Conservation (phyloP, 163 green algal genomes). For the Scenedesmus sp. region DNA sequence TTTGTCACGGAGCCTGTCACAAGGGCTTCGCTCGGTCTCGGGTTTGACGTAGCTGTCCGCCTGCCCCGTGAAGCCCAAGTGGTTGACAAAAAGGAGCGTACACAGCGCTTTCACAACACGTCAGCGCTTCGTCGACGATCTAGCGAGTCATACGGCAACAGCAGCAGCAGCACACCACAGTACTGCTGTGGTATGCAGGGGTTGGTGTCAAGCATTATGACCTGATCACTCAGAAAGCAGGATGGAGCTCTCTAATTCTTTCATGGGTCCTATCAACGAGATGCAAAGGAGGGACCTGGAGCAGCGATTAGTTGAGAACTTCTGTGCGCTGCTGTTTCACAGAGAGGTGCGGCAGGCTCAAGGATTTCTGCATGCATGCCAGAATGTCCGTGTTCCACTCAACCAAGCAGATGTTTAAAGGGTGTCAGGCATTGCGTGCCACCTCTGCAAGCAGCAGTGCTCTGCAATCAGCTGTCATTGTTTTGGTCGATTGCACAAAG, state of each 20-base stretch:
- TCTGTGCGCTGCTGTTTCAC: constrained; percentile 55
- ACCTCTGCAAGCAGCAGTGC: not conserved
- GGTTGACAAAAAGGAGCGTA: not conserved
- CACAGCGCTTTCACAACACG: not conserved
- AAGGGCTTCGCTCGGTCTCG: not conserved
- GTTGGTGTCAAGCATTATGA: not conserved
- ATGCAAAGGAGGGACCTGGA: constrained; percentile 16
- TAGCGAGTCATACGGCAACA: not conserved
- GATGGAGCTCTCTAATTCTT: not conserved
- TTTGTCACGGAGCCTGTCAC: not conserved
- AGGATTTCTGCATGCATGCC: not conserved
- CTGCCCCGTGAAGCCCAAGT: not conserved
- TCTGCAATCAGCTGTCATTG: not conserved
- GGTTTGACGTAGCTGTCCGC: not conserved
- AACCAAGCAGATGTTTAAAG: not conserved
- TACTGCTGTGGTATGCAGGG: not conserved
- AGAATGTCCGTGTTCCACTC: not conserved
- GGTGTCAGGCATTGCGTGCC: not conserved
- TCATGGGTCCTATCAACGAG: constrained; percentile 26
- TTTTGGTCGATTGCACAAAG: too few species aligned
- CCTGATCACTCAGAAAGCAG: not conserved
- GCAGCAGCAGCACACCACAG: not conserved
- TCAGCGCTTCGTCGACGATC: not conserved
- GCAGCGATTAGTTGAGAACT: constrained; percentile 47
- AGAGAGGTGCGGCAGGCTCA: constrained; percentile 24